A percentile compares a stretch with the other conserved stretches of the same genome.
These are phyloP conservation scores for Parastagonospora nodorum DNA, from an alignment of 2,329 filamentous ascomycete genomes.

Conservation along the genomic window DNA sequence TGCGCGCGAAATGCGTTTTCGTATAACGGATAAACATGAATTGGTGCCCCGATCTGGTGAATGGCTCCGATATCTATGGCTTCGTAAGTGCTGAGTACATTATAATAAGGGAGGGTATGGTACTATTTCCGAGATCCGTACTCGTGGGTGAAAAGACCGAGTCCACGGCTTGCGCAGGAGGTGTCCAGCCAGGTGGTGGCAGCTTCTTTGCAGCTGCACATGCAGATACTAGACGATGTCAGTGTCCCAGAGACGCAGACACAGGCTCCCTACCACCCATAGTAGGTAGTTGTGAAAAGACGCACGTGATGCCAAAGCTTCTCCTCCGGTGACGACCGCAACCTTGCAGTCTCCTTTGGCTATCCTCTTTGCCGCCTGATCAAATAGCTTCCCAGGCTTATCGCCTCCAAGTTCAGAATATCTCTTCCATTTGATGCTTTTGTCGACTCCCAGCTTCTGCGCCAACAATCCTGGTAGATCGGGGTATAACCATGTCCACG, in stretches of 20 bases:
- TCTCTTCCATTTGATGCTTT: conserved; percentile 52
- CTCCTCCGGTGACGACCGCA: conserved; percentile 66
- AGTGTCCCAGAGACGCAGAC: neutral
- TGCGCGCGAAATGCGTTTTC: conserved; percentile 67
- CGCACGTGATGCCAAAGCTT: conserved; percentile 65
- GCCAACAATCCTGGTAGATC: conserved; percentile 63
- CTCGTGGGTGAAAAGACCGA: conserved; percentile 59
- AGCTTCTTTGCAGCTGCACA: conserved; percentile 58
- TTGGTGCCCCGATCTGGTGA: conserved; percentile 66
- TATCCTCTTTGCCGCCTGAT: conserved; percentile 65
- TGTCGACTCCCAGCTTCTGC: conserved; percentile 53
- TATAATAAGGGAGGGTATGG: conserved; percentile 24
- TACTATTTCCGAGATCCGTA: conserved; percentile 51
- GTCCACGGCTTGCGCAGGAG: conserved; percentile 53
- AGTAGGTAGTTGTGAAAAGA: conserved; percentile 1
- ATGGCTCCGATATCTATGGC: conserved; percentile 58
- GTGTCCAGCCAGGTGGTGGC: conserved; percentile 66
- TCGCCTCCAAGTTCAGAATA: conserved; percentile 68
- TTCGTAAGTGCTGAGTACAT: conserved; percentile 16
- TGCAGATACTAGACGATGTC: conserved; percentile 49
- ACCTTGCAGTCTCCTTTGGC: conserved; percentile 59
- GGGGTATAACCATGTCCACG: conserved; percentile 70
- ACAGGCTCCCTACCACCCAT: too few species aligned
- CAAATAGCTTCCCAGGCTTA: conserved; percentile 65
- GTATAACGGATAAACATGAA: conserved; percentile 71